These are phyloP conservation scores for Toxoplasma gondii DNA, from an alignment of 169 alveolate genomes.

Conservation along the genomic window DNA sequence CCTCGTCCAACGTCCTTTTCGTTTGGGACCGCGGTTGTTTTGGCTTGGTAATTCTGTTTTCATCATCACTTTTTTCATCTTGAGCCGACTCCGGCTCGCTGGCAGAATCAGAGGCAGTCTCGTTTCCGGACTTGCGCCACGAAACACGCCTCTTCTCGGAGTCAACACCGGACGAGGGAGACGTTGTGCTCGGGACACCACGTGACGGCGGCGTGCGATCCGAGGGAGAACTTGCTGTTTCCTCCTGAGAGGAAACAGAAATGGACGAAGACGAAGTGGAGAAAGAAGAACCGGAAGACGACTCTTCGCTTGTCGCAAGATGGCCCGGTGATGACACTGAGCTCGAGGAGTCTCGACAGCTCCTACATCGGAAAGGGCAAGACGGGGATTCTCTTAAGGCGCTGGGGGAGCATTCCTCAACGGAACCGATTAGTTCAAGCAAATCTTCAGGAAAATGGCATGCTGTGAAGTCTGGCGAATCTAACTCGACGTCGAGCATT, in stretches of 20 bases:
- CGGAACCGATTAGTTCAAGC: not conserved
- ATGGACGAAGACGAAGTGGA: not conserved
- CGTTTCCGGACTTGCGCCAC: not conserved
- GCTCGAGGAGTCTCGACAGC: not conserved
- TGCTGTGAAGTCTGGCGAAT: not conserved
- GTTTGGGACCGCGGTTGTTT: no score
- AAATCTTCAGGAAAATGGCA: slow-evolving; percentile 16
- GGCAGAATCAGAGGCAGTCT: not conserved
- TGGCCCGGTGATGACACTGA: not conserved
- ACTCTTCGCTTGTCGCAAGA: not conserved
- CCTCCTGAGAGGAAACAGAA: not conserved
- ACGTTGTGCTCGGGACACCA: no score
- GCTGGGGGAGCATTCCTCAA: not conserved
- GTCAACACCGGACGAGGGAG: not conserved
- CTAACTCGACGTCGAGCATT: not conserved
- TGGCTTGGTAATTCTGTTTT: no score
- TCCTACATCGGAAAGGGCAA: not conserved
- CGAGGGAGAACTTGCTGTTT: not conserved
- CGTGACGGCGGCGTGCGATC: not conserved
- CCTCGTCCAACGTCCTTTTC: no score
- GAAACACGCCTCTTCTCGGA: not conserved
- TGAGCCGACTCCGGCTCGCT: not conserved
- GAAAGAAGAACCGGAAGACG: not conserved
- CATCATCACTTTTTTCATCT: no score
- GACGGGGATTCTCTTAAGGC: not conserved